phyloP scores from a whole-genome alignment of 768 basidiomycete species.

The Calocera viscosa region DNA sequence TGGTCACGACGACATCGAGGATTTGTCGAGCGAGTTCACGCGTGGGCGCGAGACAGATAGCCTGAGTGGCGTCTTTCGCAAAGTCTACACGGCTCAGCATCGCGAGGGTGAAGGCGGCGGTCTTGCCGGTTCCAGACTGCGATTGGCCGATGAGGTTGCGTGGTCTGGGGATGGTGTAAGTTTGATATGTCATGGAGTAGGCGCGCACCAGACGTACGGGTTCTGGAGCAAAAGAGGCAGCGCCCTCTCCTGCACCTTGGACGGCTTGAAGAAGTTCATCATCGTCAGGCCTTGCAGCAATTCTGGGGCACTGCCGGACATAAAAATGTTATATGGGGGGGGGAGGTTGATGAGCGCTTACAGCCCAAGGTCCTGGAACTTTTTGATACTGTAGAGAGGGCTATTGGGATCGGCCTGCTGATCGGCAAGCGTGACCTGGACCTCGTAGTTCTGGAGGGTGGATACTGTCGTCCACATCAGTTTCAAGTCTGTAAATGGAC shows the following conservation, averaged over 20 bases:
- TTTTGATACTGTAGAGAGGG: constrained; percentile 85
- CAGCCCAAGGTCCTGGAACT: constrained; percentile 93
- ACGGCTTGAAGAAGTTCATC: constrained; percentile 94
- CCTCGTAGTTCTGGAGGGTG: not conserved
- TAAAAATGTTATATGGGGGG: constrained; percentile 1
- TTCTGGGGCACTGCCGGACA: constrained; percentile 53
- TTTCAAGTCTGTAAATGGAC: not conserved
- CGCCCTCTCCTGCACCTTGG: constrained; percentile 96
- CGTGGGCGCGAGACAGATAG: constrained; percentile 93
- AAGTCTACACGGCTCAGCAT: constrained; percentile 94
- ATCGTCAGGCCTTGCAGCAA: constrained; percentile 88
- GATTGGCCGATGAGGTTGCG: constrained; percentile 99
- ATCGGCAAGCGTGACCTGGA: constrained; percentile 87
- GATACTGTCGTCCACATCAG: not conserved
- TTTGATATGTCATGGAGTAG: not conserved
- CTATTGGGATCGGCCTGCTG: constrained; percentile 92
- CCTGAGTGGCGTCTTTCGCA: constrained; percentile 73
- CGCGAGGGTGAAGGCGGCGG: constrained; percentile 92
- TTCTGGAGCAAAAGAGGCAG: constrained; percentile 78
- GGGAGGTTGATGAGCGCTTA: constrained; percentile 36
- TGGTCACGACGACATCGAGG: constrained; percentile 82
- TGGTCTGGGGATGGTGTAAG: constrained; percentile 43
- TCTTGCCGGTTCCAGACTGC: constrained; percentile 98
- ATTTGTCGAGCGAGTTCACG: constrained; percentile 96
- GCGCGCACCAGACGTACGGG: constrained; percentile 45